phyloP scores from a whole-genome alignment of 164 flowering plant genomes.

The Nymphaea colorata region DNA sequence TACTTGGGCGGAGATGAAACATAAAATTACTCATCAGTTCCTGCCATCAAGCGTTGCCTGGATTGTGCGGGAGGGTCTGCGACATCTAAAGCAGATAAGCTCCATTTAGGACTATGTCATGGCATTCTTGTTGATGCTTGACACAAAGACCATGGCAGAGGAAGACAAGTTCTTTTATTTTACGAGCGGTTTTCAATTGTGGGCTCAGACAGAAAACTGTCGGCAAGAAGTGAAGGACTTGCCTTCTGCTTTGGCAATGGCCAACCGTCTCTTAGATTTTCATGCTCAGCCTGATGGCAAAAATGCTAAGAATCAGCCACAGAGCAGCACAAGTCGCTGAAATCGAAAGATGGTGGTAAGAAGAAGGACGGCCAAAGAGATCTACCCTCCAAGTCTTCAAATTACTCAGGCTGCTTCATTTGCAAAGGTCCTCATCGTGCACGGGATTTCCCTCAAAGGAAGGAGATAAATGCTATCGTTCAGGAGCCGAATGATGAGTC shows the following conservation, averaged over 20 bases:
- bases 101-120: constrained; percentile 6
- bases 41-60: constrained; percentile 3
- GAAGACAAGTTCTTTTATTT: constrained; percentile 13
- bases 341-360: background rate
- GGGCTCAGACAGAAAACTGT: constrained; percentile 9
- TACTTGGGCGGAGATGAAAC: background rate
- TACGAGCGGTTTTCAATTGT: constrained; percentile 3
- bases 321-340: background rate
- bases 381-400: background rate
- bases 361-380: background rate
- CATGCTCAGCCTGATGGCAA: background rate
- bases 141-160: constrained; percentile 14
- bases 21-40: constrained; percentile 11
- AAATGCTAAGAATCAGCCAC: background rate
- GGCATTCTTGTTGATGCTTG: constrained; percentile 3
- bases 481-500: background rate
- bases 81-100: constrained; percentile 1
- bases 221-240: constrained; percentile 8
- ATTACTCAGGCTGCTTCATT: background rate
- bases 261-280: background rate
- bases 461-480: background rate
- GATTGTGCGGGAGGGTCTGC: constrained; percentile 5
- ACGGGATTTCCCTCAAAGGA: background rate
- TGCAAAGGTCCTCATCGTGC: background rate
- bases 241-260: background rate